phyloP scores from a whole-genome alignment of 2,329 filamentous ascomycete genomes.

The Xylariaceae sp. region DNA sequence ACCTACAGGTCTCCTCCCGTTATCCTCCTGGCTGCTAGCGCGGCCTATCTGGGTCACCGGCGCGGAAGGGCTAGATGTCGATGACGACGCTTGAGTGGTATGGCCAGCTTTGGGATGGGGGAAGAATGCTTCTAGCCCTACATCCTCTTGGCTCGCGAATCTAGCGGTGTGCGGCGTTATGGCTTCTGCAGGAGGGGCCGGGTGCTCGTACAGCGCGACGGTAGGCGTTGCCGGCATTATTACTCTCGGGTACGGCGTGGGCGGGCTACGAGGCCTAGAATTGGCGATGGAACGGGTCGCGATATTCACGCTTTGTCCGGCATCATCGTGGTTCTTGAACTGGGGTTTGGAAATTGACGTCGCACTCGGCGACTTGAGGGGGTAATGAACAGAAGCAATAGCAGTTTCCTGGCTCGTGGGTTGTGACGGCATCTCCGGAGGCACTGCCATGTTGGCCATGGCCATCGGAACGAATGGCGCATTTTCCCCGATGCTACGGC shows the following conservation, averaged over 20 bases:
- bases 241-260: conserved; percentile 3
- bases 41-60: too few relatives aligned
- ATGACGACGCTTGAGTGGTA: background rate
- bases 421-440: background rate
- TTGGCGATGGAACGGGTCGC: background rate
- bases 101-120: too few relatives aligned
- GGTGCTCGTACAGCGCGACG: conserved; percentile 13
- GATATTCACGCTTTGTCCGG: background rate
- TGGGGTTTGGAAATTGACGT: conserved; percentile 4
- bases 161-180: background rate
- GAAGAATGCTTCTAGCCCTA: background rate
- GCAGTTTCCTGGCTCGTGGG: background rate
- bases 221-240: conserved; percentile 4
- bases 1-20: background rate
- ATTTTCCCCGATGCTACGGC: background rate
- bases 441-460: background rate
- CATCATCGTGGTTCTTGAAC: background rate
- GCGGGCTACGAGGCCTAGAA: background rate
- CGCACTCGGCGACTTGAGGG: conserved; percentile 12
- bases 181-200: background rate
- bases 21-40: background rate
- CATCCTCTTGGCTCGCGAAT: background rate
- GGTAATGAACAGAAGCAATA: conserved; percentile 17
- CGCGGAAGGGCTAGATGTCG: too few relatives aligned
- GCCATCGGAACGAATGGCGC: background rate